Evolutionary conservation across 2,329 filamentous ascomycete species (phyloP).

Genomic region (Diaporthe vexans): DNA sequence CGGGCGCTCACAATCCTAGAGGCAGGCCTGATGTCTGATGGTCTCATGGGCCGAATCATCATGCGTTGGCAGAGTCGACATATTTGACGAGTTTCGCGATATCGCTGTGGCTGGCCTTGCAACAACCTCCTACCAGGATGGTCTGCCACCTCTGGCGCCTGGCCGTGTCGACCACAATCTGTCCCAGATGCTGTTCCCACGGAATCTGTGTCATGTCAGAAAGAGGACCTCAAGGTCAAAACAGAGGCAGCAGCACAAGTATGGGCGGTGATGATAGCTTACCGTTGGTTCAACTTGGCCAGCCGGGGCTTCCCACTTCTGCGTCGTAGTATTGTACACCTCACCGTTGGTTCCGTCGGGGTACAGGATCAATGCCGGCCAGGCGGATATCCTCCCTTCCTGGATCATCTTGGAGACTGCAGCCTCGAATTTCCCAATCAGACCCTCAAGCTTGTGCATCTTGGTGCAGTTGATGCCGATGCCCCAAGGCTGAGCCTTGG

Average conservation of each 20-base stretch:
- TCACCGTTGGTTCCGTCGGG: constrained; percentile 79
- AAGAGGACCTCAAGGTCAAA: neutral
- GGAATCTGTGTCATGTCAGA: constrained; percentile 46
- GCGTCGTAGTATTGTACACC: constrained; percentile 74
- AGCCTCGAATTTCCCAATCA: constrained; percentile 69
- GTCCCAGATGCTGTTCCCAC: constrained; percentile 62
- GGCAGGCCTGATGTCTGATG: too few species aligned
- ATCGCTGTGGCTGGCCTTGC: constrained; percentile 58
- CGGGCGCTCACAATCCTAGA: too few species aligned
- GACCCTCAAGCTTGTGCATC: constrained; percentile 69
- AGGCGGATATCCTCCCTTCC: constrained; percentile 51
- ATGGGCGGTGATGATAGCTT: constrained; percentile 37
- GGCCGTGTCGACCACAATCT: constrained; percentile 55
- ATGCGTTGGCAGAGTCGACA: neutral
- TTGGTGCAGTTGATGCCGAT: constrained; percentile 80
- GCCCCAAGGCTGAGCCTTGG: constrained; percentile 64
- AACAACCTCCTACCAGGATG: constrained; percentile 68
- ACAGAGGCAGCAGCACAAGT: too few species aligned
- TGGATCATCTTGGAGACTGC: constrained; percentile 56
- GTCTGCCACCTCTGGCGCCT: constrained; percentile 57
- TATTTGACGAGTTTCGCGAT: constrained; percentile 42
- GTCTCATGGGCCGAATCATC: neutral
- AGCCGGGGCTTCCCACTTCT: constrained; percentile 68
- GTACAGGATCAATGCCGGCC: constrained; percentile 73
- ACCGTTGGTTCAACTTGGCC: constrained; percentile 46